phyloP scores from a whole-genome alignment of 75 land plant genomes.

The Sequoiadendron giganteum region DNA sequence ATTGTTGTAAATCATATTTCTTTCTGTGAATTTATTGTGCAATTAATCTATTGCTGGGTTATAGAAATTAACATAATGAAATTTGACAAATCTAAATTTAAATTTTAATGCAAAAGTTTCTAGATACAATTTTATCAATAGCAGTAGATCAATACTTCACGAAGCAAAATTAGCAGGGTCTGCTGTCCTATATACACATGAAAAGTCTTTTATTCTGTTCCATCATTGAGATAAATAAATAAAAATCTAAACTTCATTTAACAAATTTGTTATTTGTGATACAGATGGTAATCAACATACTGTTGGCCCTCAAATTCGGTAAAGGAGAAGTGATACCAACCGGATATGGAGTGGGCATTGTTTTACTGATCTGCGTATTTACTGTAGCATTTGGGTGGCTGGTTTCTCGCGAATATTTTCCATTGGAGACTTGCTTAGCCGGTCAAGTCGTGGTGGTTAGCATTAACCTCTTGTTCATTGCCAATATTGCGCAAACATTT shows the following conservation, averaged over 20 bases:
- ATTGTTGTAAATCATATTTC: too few relatives aligned
- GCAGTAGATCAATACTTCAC: too few relatives aligned
- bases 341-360: constrained; percentile 36
- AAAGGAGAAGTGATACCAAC: constrained; percentile 43
- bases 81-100: too few relatives aligned
- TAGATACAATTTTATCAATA: too few relatives aligned
- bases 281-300: constrained; percentile 48
- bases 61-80: too few relatives aligned
- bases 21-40: too few relatives aligned
- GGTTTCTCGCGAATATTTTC: constrained; percentile 84
- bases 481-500: constrained; percentile 77
- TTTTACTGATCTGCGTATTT: constrained; percentile 50
- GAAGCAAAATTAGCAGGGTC: too few relatives aligned
- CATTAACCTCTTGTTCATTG: constrained; percentile 78
- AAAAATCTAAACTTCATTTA: neutral
- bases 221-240: too few relatives aligned
- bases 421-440: constrained; percentile 82
- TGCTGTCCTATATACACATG: too few relatives aligned
- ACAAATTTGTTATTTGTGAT: neutral
- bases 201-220: too few relatives aligned
- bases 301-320: constrained; percentile 51
- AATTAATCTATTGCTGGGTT: too few relatives aligned
- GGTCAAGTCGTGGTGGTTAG: constrained; percentile 81
- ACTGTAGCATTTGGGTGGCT: constrained; percentile 82
- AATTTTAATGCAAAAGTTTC: too few relatives aligned